phyloP scores from a whole-genome alignment of 129 eudicot genomes.

The Smallanthus sonchifolius region DNA sequence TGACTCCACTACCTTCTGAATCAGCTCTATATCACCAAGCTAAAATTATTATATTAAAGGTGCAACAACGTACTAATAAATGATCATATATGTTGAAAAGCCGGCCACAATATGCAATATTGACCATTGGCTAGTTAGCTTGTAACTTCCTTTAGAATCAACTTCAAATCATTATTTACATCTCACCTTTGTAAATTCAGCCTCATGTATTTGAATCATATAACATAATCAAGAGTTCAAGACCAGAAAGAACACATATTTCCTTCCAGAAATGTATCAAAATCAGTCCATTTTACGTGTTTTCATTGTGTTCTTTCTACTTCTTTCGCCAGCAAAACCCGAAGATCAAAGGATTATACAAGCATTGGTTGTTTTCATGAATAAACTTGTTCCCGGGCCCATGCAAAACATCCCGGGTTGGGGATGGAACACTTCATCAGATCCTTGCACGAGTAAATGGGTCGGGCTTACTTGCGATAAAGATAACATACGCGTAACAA shows the following conservation, averaged over 20 bases:
- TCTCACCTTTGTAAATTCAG: background rate
- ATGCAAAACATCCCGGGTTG: constrained; percentile 17
- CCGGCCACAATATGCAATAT: constrained; percentile 1
- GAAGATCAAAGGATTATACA: constrained; percentile 36
- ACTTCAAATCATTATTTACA: background rate
- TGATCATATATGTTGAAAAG: constrained; percentile 13
- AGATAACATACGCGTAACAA: constrained; percentile 32
- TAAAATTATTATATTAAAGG: background rate
- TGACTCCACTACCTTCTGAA: no score
- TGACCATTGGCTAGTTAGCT: constrained; percentile 10
- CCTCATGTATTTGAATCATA: background rate
- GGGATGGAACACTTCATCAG: constrained; percentile 74
- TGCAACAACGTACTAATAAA: background rate
- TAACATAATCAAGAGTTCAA: background rate
- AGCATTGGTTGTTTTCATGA: constrained; percentile 53
- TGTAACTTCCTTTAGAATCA: background rate
- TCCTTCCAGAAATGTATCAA: background rate
- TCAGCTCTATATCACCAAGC: background rate
- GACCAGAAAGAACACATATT: background rate
- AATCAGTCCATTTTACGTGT: background rate
- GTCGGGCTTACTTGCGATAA: constrained; percentile 49
- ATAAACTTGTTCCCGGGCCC: constrained; percentile 42
- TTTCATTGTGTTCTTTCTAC: constrained; percentile 15
- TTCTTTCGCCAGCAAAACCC: constrained; percentile 24
- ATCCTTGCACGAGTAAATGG: constrained; percentile 61